phyloP scores from a whole-genome alignment of 768 basidiomycete genomes.

The Tephrocybe sp. region DNA sequence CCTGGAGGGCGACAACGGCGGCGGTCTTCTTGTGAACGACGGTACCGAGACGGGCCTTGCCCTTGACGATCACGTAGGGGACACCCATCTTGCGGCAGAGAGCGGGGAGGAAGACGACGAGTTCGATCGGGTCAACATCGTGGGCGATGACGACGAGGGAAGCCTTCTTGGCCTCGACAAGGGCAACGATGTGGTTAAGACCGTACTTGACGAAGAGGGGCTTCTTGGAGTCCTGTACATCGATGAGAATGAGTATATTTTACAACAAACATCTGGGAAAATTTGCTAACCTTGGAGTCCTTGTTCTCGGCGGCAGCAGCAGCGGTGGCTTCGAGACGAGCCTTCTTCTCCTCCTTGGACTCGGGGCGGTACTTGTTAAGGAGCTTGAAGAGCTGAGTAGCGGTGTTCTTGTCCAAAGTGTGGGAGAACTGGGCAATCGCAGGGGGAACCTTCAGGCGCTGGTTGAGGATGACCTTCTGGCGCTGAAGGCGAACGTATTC shows the following conservation, averaged over 20 bases:
- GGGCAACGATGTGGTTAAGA: slow-evolving; percentile 93
- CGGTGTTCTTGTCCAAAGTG: slow-evolving; percentile 99
- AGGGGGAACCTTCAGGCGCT: slow-evolving; percentile 97
- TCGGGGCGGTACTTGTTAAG: slow-evolving; percentile 97
- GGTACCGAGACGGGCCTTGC: slow-evolving; percentile 96
- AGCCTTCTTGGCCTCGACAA: slow-evolving; percentile 97
- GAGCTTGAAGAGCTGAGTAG: slow-evolving; percentile 96
- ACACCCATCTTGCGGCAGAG: slow-evolving; percentile 99
- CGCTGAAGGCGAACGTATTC: slow-evolving; percentile 97
- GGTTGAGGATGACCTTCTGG: slow-evolving; percentile 97
- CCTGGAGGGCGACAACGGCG: slow-evolving; percentile 86
- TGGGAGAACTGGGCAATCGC: slow-evolving; percentile 97
- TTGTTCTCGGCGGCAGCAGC: slow-evolving; percentile 76
- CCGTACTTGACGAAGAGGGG: slow-evolving; percentile 95
- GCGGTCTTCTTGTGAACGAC: slow-evolving; percentile 99
- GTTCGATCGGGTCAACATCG: slow-evolving; percentile 98
- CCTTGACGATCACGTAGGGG: slow-evolving; percentile 97
- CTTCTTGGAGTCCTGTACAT: slow-evolving; percentile 78
- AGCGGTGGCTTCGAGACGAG: slow-evolving; percentile 77
- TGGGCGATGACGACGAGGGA: slow-evolving; percentile 93
- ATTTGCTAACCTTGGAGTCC: slow-evolving; percentile 43
- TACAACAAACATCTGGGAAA: neutral
- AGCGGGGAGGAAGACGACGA: slow-evolving; percentile 97
- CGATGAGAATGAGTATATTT: neutral
- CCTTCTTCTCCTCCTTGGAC: slow-evolving; percentile 96